phyloP scores from a whole-genome alignment of 495 filamentous ascomycete genomes.

The Corynascus novoguineensis region DNA sequence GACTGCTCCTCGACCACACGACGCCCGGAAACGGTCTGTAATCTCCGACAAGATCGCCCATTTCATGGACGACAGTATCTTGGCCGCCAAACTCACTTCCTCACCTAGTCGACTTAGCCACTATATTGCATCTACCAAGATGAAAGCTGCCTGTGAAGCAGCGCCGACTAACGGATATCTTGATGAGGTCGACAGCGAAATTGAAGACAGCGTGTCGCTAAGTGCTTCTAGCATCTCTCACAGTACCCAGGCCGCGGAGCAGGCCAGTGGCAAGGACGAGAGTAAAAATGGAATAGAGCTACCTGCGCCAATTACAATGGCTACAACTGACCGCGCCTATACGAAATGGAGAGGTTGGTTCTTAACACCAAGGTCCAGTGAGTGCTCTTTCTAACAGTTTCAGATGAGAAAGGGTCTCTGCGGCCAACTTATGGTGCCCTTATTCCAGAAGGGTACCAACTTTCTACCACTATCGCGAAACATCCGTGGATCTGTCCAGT shows the following conservation, averaged over 20 bases:
- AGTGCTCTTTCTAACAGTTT: neutral
- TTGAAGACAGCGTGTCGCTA: neutral
- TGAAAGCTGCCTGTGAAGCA: neutral
- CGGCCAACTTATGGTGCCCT: conserved; percentile 8
- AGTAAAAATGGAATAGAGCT: neutral
- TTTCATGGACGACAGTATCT: neutral
- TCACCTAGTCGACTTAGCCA: neutral
- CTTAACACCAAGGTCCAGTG: neutral
- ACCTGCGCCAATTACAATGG: neutral
- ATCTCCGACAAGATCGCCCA: neutral
- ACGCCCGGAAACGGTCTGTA: neutral
- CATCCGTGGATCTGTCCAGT: conserved; percentile 24
- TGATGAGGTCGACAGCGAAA: neutral
- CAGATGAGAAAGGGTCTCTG: conserved; percentile 7
- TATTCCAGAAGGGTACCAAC: conserved; percentile 23
- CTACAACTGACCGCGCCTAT: conserved; percentile 23
- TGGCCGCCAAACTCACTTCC: neutral
- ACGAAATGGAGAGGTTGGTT: conserved; percentile 20
- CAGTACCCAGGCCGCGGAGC: neutral
- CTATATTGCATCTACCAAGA: neutral
- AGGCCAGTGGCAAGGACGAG: neutral
- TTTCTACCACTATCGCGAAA: neutral
- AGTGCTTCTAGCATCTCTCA: neutral
- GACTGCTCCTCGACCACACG: neutral
- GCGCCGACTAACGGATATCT: neutral